A percentile compares a stretch with the other conserved stretches of the same genome.
Evolutionary conservation across 805 yeast genomes (phyloP).

Genomic region (Kazachstania psychrophila): DNA sequence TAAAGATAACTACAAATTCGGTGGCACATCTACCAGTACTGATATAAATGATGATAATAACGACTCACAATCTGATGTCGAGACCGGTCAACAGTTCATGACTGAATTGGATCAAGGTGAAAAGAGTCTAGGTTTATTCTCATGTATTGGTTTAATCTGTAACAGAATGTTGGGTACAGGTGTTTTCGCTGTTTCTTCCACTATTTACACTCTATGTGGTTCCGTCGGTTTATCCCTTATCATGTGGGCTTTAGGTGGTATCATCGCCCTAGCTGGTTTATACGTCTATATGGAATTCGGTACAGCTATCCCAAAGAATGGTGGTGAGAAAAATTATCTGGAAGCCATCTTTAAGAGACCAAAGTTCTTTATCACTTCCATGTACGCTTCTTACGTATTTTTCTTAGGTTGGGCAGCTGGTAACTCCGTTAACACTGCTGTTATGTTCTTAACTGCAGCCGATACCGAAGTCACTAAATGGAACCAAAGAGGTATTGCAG

Average conservation of each 20-base stretch:
- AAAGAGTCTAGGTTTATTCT: slow-evolving; percentile 40
- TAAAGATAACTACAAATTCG: slow-evolving; percentile 20
- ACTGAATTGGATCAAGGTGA: slow-evolving; percentile 35
- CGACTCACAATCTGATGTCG: slow-evolving; percentile 14
- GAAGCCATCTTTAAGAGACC: slow-evolving; percentile 66
- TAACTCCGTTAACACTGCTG: slow-evolving; percentile 72
- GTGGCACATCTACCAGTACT: neutral
- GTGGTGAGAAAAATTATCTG: slow-evolving; percentile 78
- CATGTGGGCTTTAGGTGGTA: slow-evolving; percentile 66
- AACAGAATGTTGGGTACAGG: slow-evolving; percentile 73
- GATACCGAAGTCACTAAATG: slow-evolving; percentile 58
- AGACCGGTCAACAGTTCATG: slow-evolving; percentile 25
- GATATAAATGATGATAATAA: slow-evolving; percentile 2
- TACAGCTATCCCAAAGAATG: slow-evolving; percentile 66
- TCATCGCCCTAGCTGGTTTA: slow-evolving; percentile 56
- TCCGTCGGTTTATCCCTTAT: slow-evolving; percentile 64
- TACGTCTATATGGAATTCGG: slow-evolving; percentile 77
- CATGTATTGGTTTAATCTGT: slow-evolving; percentile 56
- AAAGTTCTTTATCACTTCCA: slow-evolving; percentile 52
- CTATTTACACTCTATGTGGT: slow-evolving; percentile 43
- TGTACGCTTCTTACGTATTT: slow-evolving; percentile 63
- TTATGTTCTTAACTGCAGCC: slow-evolving; percentile 67
- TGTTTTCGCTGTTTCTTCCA: slow-evolving; percentile 61
- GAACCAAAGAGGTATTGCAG: slow-evolving; percentile 70
- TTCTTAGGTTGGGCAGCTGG: slow-evolving; percentile 82